Conservation (phyloP, 192 early-diverging fungal species). For the Coemansia sp. region DNA sequence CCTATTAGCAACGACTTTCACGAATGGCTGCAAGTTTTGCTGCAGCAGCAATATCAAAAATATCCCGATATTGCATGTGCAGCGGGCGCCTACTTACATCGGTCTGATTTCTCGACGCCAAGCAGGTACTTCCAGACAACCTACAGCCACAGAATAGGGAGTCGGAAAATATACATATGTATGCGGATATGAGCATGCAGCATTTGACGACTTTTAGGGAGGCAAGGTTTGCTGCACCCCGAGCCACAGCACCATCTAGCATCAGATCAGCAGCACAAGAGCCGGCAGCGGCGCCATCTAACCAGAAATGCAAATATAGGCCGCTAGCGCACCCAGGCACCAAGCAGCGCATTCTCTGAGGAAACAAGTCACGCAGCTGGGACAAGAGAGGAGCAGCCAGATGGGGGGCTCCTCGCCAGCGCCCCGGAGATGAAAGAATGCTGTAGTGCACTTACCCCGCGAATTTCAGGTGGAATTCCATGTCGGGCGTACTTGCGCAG, state of each 20-base stretch:
- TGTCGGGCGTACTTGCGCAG: constrained; percentile 71
- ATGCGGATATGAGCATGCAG: constrained; percentile 3
- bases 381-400: not conserved
- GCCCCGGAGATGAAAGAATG: not conserved
- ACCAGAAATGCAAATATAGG: not conserved
- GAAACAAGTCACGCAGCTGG: constrained; percentile 3
- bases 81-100: constrained; percentile 44
- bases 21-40: not conserved
- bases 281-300: not conserved
- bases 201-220: not conserved
- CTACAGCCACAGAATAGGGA: constrained; percentile 19
- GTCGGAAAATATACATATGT: not conserved
- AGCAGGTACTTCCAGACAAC: constrained; percentile 88
- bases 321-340: not conserved
- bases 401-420: not conserved
- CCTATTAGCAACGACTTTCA: not conserved
- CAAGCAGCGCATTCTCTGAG: not conserved
- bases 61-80: not conserved
- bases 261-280: constrained; percentile 1
- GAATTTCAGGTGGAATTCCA: constrained; percentile 79
- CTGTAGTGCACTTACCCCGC: constrained; percentile 52
- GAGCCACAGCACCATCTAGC: not conserved
- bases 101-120: constrained; percentile 76
- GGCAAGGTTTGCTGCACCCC: not conserved
- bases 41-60: not conserved